Percentiles rank a stretch among this genome's conserved stretches.
phyloP scores from a whole-genome alignment of 2,329 filamentous ascomycete genomes.

The Aspergillus arachidicola region DNA sequence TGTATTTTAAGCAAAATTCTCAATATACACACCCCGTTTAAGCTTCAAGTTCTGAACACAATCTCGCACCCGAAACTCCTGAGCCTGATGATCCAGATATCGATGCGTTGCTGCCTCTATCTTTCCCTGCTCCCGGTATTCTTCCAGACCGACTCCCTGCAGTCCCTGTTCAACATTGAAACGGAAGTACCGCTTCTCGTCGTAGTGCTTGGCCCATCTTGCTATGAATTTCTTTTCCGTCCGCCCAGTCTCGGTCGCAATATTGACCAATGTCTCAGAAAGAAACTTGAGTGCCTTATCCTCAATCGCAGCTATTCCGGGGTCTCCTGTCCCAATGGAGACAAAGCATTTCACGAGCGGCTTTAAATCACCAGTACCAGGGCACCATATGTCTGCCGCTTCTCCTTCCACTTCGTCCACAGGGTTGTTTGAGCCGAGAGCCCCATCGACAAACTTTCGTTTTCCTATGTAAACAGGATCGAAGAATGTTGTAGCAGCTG shows the following conservation, averaged over 20 bases:
- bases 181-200: background rate
- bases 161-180: background rate
- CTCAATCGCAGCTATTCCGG: background rate
- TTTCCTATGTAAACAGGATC: slow-evolving; percentile 39
- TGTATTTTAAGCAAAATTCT: background rate
- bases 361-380: background rate
- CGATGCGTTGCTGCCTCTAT: background rate
- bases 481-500: slow-evolving; percentile 46
- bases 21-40: background rate
- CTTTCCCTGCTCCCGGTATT: background rate
- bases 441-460: slow-evolving; percentile 47
- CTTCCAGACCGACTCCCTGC: background rate
- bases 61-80: background rate
- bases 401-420: background rate
- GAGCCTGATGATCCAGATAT: background rate
- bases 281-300: background rate
- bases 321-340: background rate
- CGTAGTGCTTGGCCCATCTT: background rate
- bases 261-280: background rate
- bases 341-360: background rate
- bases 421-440: slow-evolving; percentile 49
- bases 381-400: background rate
- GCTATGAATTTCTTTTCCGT: background rate
- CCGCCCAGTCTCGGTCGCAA: background rate
- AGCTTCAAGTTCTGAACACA: background rate